Base-by-base conservation (phyloP, 2,329 filamentous ascomycete genomes). In the Trichoderma hamatum region DNA sequence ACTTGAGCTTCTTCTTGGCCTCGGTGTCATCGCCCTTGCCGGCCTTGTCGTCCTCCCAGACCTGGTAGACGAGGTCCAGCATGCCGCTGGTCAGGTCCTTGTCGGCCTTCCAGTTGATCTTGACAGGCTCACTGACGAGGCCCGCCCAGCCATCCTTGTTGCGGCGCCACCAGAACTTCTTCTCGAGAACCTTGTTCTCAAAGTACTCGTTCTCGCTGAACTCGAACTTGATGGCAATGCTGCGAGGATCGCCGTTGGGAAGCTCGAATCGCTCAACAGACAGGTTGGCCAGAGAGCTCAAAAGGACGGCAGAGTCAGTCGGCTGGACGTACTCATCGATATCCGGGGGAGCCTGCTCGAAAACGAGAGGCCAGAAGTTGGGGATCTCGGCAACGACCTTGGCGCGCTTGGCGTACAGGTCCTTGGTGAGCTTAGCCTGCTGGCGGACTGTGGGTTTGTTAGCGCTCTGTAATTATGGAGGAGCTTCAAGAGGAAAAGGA, bases 341-440 rank as follows among this genome's bases (percentile, higher is more conserved):
- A 72, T 97, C 93, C 58, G 87, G 85, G 2, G 94, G 94, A 3
- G 92, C 90, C 82, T 94, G 91, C 83, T 97, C 92, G 78, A 98
- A 86, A 69, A 97, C 94, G 69, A 96, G 88, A n/a, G 92, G 86
- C 96, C 96, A 98, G 88, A 98, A 99, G 83, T 92, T 89, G 74
- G 89, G 88, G 77, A 97, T 94, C 76, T 90, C 85, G 72, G 86
- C 80, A 72, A 96, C 84, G 72, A 93, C 81, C 74, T 88, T 85
- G 73, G 88, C 84, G 78, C 95, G 93, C 82, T 92, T 92, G 75
- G 87, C 85, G 84, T 93, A 97, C 71, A 97, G 86, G 55, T 90
- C 86, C 71, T 85, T 83, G 75, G 88, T 87, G 74, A 94, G 84
- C 72, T 86, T 82, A 74, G 90, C 86, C 79, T 94, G 90, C 76